Evolutionary conservation across 140 eudicot genomes (phyloP), one percentile per base, ranked within the genome.

Genomic region (Senecio squalidus): DNA sequence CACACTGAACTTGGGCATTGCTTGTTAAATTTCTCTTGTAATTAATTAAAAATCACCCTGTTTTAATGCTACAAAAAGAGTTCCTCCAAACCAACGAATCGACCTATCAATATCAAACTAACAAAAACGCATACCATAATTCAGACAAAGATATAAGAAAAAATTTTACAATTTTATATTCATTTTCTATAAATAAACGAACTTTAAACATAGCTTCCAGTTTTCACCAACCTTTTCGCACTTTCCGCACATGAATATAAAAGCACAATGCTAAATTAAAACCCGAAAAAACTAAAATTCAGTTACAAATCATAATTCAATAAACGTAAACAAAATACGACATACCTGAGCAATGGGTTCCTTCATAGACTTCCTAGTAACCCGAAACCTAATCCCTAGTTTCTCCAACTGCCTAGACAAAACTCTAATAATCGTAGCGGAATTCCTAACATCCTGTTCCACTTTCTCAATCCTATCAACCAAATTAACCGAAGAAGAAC

Each of bases 341-440:
- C 20, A 13, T 71, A 88, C 95, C 96, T 87, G 85, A 43, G 80
- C 72, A 62, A 92, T 87, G 27, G 99, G 99, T 17, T 88, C 93
- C 70, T 84, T 88, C 59, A 92, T 34, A 40, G 99, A 60, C 70
- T 78, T 92, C 72, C 89, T 75, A 0, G 84, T 76, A 26, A 84
- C 84, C 67, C 98, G 75, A 75, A 92, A 84, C 76, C 96, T 81
- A 60, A 79, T 83, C 33, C 98, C 96, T 21, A 92, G 64, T 61
- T 92, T 92, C 89, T 87, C 98, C 69, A 92, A 79, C 76, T 87
- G 98, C 83, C 95, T 92, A 6, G 96, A 84, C 79, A 86, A 52
- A 56, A 78, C 85, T 84, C 84, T 64, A 58, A 87, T 55, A 9
- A 92, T 62, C 14, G 83, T 69, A 4, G 83, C 86, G 2, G 89